Evolutionary conservation across 2,329 filamentous ascomycete genomes (phyloP).

Genomic region (Lojkania enalia): DNA sequence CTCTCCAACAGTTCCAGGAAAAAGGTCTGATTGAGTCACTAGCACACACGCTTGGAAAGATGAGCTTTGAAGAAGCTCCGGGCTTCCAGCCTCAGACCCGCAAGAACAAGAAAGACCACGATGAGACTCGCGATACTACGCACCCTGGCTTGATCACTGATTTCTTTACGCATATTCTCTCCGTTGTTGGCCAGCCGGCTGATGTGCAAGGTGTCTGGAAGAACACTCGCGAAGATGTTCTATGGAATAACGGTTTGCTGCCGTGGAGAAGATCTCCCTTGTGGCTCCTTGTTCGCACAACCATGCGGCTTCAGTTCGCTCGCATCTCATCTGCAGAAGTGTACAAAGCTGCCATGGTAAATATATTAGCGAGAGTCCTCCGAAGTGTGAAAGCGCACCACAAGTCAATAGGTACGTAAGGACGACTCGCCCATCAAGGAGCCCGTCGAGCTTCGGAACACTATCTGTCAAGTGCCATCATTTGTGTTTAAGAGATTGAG

Average conservation of each 20-base stretch:
- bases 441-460: no score
- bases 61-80: constrained; percentile 42
- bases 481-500: no score
- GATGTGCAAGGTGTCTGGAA: constrained; percentile 50
- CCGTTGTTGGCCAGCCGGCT: constrained; percentile 40
- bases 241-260: constrained; percentile 44
- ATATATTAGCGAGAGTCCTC: no score
- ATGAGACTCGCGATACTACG: constrained; percentile 55
- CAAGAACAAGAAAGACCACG: constrained; percentile 47
- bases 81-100: constrained; percentile 39
- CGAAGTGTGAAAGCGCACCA: no score
- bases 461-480: no score
- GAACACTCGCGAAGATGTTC: constrained; percentile 58
- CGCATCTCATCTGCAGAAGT: no score
- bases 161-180: constrained; percentile 49
- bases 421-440: no score
- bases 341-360: no score
- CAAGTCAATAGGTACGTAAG: no score
- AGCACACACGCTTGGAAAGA: constrained; percentile 36
- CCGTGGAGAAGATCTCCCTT: constrained; percentile 59
- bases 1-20: constrained; percentile 22
- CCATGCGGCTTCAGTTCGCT: constrained; percentile 48
- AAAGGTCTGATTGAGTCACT: constrained; percentile 26
- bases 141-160: constrained; percentile 58
- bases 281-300: constrained; percentile 60